Evolutionary conservation across 2,329 filamentous ascomycete genomes (phyloP), one percentile per base, ranked within the genome.

Genomic region (Stachybotrys elegans): DNA sequence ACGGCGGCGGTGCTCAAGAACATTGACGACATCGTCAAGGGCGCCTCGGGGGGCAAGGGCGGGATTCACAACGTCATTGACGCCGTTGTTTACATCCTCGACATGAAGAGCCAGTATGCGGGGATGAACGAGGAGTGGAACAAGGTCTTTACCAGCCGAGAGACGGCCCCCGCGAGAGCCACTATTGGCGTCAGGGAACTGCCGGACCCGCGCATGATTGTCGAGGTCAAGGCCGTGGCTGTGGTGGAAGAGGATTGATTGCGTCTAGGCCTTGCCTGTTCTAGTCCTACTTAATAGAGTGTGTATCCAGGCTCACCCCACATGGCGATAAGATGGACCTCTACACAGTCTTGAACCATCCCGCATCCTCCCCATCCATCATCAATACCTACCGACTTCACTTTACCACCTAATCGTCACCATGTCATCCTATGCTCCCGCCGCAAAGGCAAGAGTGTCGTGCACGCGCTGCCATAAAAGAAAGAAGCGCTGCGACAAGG

Each of bases 111-210:
- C 1, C 56, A 72, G 22, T 70, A 72, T 45, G 57, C 58, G 5
- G 68, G 62, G 14, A 70, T 71, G 67, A 70, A 72, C 41, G 67
- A 69, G 49, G 68, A 67, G 49, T 71, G 68, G 69, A 71, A 71
- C 47, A 66, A 67, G 51, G 58, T 71, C 7, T 72, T 66, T 47
- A 22, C 57, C 13, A 58, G 61, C 23, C 58, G 65, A 6, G 55
- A 48, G 2, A 56, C 51, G 42, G 68, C 67, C 2, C 68, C 68
- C 5, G 65, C 67, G 7, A 42, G 60, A 20, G 59, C 61, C 5
- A 62, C 60, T 1, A 53, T 65, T 45, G 58, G 56, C 5, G 54
- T 63, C 36, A 57, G 51, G 37, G 52, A 59, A 40, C 45, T 65
- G 43, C 60, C 61, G 6, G 56, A 61, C 44, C 56, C 57, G 21